Base-by-base conservation (phyloP, 805 yeast genomes). In the Isabelozyma pseudorhagii region DNA sequence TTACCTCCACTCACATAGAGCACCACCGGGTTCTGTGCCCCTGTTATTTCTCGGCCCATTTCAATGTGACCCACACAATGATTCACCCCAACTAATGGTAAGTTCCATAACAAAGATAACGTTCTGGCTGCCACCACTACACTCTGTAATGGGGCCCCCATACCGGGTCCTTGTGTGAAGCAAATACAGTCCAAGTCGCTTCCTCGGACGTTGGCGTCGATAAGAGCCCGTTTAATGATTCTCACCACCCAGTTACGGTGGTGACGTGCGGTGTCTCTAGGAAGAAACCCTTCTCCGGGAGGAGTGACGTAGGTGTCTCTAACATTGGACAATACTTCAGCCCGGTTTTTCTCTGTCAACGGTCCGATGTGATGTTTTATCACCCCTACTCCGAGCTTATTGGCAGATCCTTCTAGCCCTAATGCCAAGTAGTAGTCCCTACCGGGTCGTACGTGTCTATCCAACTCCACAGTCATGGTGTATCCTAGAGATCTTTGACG, bases 1-100 rank as follows among this genome's bases (percentile, higher is more conserved):
- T 94, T 94, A 46, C 99, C 99, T 13, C 99, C 99, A 66, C 97
- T 89, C 9, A 94, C 99, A 61, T 94, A 94, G 46, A 94, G 74
- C 8, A 94, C 99, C 45, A 94, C 98, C 0, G 99, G 99, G 62
- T 94, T 93, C n/a, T 77, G 78, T 0, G 98, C 98, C n/a, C 94
- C 96, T 0, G 99, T 94, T 62, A 94, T 93, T 62, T 93, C 98
- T 52, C 99, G 75, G 10, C 99, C 99, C 99, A 94, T 94, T 66
- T 94, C 99, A 53, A 94, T 94, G 67, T 94, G 99, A 1, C 99
- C 99, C 38, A 94, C 83, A 68, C 99, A 94, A 67, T 94, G 99
- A 61, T 94, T 94, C 3, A 94, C 99, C 0, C 98, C 98, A 7
- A 94, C 85, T 31, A 94, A 67, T 0, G 99, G 98, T 18, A 87